phyloP scores from a whole-genome alignment of 2,329 filamentous ascomycete species.

The Nigrospora oryzae region DNA sequence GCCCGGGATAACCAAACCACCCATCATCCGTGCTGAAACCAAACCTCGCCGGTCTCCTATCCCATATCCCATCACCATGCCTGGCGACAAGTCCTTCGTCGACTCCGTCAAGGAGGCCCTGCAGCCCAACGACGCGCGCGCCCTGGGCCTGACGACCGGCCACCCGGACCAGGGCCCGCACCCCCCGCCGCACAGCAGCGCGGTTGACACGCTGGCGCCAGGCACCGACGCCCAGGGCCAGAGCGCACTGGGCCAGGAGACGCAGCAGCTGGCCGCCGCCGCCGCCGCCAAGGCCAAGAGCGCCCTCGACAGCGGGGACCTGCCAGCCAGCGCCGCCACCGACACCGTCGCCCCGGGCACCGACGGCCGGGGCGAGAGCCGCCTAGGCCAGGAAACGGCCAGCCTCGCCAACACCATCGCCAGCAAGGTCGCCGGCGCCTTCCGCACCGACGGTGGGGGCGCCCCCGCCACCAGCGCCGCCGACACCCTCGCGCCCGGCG shows the following conservation, averaged over 20 bases:
- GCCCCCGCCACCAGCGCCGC: neutral
- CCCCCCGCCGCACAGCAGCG: neutral
- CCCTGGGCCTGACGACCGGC: neutral
- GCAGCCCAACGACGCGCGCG: constrained; percentile 1
- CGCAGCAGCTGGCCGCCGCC: neutral
- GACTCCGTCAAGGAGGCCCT: neutral
- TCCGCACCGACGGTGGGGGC: neutral
- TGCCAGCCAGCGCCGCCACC: neutral
- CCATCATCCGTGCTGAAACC: too few relatives aligned
- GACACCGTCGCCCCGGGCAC: neutral
- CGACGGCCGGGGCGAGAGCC: neutral
- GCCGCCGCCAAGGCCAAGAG: neutral
- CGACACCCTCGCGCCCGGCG: neutral
- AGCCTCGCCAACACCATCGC: neutral
- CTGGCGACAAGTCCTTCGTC: neutral
- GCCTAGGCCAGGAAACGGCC: neutral
- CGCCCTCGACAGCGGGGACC: neutral
- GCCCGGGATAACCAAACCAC: too few relatives aligned
- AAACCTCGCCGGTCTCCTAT: too few relatives aligned
- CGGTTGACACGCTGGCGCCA: neutral
- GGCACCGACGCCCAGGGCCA: neutral
- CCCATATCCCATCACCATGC: neutral
- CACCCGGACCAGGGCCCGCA: neutral
- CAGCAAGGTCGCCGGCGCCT: neutral
- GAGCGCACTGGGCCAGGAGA: neutral